Conservation (phyloP, 2,329 filamentous ascomycete genomes). For the Furcasterigmium furcatum region DNA sequence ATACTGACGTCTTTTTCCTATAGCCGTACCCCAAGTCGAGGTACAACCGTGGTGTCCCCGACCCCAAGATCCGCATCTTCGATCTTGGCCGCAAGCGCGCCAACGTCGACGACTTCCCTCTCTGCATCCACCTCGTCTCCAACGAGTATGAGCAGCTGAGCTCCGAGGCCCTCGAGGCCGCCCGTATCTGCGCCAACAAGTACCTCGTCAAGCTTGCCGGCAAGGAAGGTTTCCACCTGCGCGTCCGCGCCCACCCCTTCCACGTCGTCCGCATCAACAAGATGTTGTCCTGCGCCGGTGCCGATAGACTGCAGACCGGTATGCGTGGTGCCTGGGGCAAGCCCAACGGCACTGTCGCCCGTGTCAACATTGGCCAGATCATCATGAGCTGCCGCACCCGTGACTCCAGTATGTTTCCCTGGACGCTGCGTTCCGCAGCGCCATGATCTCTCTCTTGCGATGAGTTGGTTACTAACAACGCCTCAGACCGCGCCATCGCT, state of each 20-base stretch:
- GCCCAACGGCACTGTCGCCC: constrained; percentile 97
- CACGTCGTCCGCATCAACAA: constrained; percentile 99
- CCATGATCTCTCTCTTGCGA: neutral
- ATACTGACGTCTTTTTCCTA: neutral
- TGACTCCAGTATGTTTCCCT: constrained; percentile 74
- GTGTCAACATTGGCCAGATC: constrained; percentile 99
- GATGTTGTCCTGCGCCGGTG: constrained; percentile 99
- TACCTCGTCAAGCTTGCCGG: constrained; percentile 71
- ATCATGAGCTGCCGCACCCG: constrained; percentile 95
- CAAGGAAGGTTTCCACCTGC: constrained; percentile 73
- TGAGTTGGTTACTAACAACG: neutral
- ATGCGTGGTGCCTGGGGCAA: constrained; percentile 99
- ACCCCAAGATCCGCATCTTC: constrained; percentile 91
- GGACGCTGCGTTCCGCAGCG: too few species aligned
- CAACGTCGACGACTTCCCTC: constrained; percentile 98
- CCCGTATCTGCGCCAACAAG: constrained; percentile 99
- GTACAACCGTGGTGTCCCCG: constrained; percentile 98
- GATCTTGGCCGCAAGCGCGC: constrained; percentile 98
- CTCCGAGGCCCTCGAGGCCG: constrained; percentile 98
- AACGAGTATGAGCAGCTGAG: constrained; percentile 99
- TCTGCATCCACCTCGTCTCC: constrained; percentile 98
- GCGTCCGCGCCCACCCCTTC: constrained; percentile 92
- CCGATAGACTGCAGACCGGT: constrained; percentile 99
- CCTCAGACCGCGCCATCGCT: constrained; percentile 77
- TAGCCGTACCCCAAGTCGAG: constrained; percentile 98